Evolutionary conservation across 805 yeast genomes (phyloP).

Genomic region (Cyberlindnera sargentensis): DNA sequence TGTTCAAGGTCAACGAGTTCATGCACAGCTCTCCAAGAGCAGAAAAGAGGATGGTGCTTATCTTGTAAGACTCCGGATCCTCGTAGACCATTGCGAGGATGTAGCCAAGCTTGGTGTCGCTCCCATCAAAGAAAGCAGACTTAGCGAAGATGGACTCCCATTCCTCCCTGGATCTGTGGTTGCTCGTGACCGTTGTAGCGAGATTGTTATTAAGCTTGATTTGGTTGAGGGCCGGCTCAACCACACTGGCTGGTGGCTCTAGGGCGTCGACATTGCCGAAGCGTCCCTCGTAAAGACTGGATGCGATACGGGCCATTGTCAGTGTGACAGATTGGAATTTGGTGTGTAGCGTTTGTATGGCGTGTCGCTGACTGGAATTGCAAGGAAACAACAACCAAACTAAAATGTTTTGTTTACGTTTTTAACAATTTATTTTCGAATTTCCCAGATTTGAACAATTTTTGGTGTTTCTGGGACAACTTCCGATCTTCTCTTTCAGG

Average conservation of each 20-base stretch:
- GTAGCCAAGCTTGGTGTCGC: conserved; percentile 39
- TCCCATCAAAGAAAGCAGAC: conserved; percentile 48
- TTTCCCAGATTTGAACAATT: too few species aligned
- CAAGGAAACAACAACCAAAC: too few species aligned
- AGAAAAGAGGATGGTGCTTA: conserved; percentile 51
- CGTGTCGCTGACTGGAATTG: too few species aligned
- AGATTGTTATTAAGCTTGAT: conserved; percentile 18
- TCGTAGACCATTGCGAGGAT: conserved; percentile 45
- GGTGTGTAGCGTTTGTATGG: too few species aligned
- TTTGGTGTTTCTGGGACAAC: too few species aligned
- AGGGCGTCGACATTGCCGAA: conserved; percentile 8
- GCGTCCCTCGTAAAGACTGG: conserved; percentile 20
- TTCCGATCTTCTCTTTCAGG: too few species aligned
- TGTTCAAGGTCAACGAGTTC: conserved; percentile 48
- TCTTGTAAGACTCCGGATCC: conserved; percentile 35
- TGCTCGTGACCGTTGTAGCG: conserved; percentile 10
- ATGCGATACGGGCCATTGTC: conserved; percentile 15
- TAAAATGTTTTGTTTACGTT: too few species aligned
- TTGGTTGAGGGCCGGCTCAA: conserved; percentile 19
- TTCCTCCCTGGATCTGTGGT: conserved; percentile 17
- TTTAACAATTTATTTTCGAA: too few species aligned
- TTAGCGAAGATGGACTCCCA: conserved; percentile 40
- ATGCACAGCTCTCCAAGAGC: conserved; percentile 61
- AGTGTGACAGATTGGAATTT: background rate
- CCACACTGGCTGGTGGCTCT: background rate